Base-by-base conservation (phyloP, 306 rosid genomes). In the Dicorynia guianensis region DNA sequence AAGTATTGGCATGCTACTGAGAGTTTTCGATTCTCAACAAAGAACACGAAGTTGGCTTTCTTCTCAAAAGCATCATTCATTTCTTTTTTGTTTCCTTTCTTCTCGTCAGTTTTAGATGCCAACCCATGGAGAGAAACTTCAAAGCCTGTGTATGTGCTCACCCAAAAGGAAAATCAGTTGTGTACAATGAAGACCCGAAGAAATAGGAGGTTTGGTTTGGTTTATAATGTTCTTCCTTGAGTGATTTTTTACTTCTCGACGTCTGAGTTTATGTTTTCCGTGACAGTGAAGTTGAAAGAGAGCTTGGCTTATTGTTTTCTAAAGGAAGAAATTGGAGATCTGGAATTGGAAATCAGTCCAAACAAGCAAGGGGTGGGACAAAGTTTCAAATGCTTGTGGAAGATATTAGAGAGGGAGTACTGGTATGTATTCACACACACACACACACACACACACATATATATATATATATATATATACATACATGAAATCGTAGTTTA, bases 111-210 rank as follows among this genome's bases (percentile, higher is more conserved):
- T 53, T 84, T 92, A 81, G 99, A 92, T 47, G 88, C 90, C 85
- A 92, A 92, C 69, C 99, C 99, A 0, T 95, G 99, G 99, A 90
- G 93, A 64, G 97, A 90, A 49, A 60, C 80, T 72, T 87, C 99
- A 12, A 95, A 92, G 90, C 96, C 97, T 40, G 99, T 95, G 39
- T 95, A 92, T 72, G 96, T 95, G 61, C 84, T 95, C 66, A 89
- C 99, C 9, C 99, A 89, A 17, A 87, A 87, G 76, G 93, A 95
- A 79, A 95, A 95, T 81, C 93, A 87, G 75, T 49, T 95, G 80
- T 92, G 97, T 81, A 95, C 99, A 2, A 95, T 95, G 99, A 95
- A 92, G 84, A 95, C 97, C 56, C 87, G 97, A n/a, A 92, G 91
- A 86, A 95, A 90, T 81, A 86, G 84, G 81, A 90, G 97, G 99